Evolutionary conservation across 1,139 yeast species (phyloP).

Genomic region (Candida sp.): DNA sequence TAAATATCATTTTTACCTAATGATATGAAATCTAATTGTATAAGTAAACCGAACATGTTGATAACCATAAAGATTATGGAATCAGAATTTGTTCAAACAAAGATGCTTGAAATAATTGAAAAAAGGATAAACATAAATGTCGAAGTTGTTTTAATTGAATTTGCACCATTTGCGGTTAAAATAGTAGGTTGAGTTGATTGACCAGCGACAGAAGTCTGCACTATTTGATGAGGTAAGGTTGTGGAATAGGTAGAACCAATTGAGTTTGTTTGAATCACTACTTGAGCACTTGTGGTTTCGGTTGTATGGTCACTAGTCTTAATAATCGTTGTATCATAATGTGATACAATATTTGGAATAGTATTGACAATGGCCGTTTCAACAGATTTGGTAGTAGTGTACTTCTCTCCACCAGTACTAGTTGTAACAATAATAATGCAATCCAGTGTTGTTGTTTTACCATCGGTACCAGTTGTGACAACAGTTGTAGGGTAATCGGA

Average conservation of each 20-base stretch:
- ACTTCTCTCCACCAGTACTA: background rate
- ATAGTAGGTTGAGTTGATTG: background rate
- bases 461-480: conserved; percentile 9
- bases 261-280: background rate
- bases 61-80: background rate
- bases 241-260: conserved; percentile 8
- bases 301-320: background rate
- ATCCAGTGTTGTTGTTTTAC: background rate
- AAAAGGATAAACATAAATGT: background rate
- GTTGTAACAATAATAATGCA: background rate
- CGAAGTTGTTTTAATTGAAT: background rate
- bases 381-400: background rate
- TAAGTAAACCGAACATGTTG: background rate
- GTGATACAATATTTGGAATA: background rate
- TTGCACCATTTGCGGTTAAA: background rate
- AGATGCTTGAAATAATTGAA: background rate
- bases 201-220: background rate
- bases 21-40: background rate
- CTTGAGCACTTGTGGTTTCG: background rate
- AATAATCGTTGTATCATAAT: background rate
- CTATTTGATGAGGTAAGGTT: background rate
- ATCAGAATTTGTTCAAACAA: background rate
- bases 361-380: background rate
- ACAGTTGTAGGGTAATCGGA: conserved; percentile 7
- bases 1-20: background rate